Base-by-base conservation (phyloP, 2,329 filamentous ascomycete species). In the Diaporthe eres region DNA sequence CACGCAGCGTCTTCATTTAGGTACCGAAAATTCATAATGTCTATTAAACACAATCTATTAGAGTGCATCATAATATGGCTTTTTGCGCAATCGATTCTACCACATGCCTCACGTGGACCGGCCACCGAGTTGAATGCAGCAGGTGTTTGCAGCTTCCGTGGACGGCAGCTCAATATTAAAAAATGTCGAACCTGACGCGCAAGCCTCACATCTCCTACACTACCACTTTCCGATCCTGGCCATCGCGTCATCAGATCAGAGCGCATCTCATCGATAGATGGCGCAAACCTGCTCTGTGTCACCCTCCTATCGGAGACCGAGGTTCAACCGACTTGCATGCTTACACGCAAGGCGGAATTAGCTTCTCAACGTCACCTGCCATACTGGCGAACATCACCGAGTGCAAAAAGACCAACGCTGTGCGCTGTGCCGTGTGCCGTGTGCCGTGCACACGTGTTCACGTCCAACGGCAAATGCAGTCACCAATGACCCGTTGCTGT, bases 1-100 rank as follows among this genome's bases (percentile, higher is more conserved):
- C 63, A 55, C 49, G 65, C 65, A 55, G 65, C 49, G 65, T n/a
- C 25, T 53, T 70, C 15, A 42, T 70, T 28, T 70, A 28, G n/a
- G n/a, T 47, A 55, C 13, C 34, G n/a, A 68, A 68, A 68, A 68
- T 53, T 42, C 49, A 42, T 70, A 70, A 70, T 70, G 65, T 70
- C 34, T 70, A 70, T 42, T 55, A 9, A 53, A 22, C 44, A 68
- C 28, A 34, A 49, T 25, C 37, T 28, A 51, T 5, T 7, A 49
- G 13, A 49, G 31, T n/a, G 42, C 25, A n/a, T 19, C 44, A 51
- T 12, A 47, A 65, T 31, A 47, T 47, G 28, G 42, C 15, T 17
- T 31, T 8, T 31, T 31, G 12, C 10, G 39, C 19, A 13, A n/a
- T 39, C 4, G 15, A 60, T 58, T 19, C 19, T 9, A 12, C 31